Base-by-base conservation (phyloP, 768 basidiomycete genomes). In the Boletellus sp. region DNA sequence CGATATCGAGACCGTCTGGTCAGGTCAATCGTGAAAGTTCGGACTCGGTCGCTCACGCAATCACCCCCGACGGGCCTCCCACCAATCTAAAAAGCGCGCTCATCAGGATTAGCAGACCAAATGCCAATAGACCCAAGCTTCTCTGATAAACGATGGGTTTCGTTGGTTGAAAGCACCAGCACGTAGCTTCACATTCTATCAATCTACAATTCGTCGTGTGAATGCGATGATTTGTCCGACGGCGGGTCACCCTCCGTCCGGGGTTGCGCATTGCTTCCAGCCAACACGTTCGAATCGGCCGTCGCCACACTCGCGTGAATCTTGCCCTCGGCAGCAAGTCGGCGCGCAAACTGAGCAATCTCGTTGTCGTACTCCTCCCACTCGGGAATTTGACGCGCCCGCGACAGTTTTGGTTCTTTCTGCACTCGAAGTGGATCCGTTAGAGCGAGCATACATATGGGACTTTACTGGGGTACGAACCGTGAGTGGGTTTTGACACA, bases 381-480 rank as follows among this genome's bases (percentile, higher is more conserved):
- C 64, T 98, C 96, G 0, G 96, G 95, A 45, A 98, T 96, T 60
- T 93, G 84, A 33, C 94, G 81, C 4, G 96, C 96, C 20, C 96
- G 83, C 4, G 85, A 80, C 6, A 98, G 78, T 67, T 98, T 99
- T 6, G 94, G 94, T 64, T 98, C 96, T 84, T 98, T 96, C 90
- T 96, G 72, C 64, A 47, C 26, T 36, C 46, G 3, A 19, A 53
- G n/a, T 26, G 12, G 15, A 53, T 37, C 15, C 28, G 23, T 56
- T 28, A 28, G 22, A 55, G 17, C 36, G 31, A 39, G 38, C 7
- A 1, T n/a, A 28, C 33, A 41, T 22, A 28, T 10, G 6, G n/a
- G 8, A 31, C 12, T 28, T 10, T 28, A 22, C 22, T n/a, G 11
- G 1, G 15, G 11, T 23, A 74, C 83, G 52, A 46, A 94, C 93